A percentile compares a stretch with the other conserved stretches of the same genome.
These are phyloP conservation scores for Scalesia atractyloides DNA, from an alignment of 129 eudicot genomes.

Conservation along the genomic window DNA sequence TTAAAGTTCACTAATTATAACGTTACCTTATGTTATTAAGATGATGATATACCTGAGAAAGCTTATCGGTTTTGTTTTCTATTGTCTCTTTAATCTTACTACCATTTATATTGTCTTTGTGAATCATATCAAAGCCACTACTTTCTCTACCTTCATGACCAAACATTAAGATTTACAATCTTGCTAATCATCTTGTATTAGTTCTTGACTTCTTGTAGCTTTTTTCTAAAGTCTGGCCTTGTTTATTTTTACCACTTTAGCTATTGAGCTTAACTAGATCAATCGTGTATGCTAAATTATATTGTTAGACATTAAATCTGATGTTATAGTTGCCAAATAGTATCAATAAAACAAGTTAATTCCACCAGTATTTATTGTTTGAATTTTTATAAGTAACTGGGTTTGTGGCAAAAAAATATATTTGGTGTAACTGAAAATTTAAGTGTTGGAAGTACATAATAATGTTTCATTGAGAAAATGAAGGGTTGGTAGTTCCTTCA, in stretches of 20 bases:
- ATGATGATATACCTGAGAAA: neutral
- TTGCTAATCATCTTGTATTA: neutral
- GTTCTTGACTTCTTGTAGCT: neutral
- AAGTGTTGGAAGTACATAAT: neutral
- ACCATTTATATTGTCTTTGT: neutral
- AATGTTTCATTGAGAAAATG: neutral
- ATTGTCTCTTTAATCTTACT: neutral
- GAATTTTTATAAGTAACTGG: too few species aligned
- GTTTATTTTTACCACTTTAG: neutral
- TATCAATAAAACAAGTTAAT: constrained; percentile 5
- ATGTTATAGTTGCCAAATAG: neutral
- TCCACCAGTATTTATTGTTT: too few species aligned
- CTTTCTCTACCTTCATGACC: neutral
- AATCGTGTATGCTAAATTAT: neutral
- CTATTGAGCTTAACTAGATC: neutral
- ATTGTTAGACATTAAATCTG: neutral
- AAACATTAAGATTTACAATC: neutral
- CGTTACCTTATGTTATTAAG: neutral
- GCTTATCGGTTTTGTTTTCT: neutral
- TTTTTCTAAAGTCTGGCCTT: neutral
- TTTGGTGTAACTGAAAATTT: neutral
- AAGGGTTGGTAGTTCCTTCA: neutral
- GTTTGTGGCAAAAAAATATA: neutral
- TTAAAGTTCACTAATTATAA: neutral
- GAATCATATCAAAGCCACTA: neutral